Evolutionary conservation across 2,329 filamentous ascomycete genomes (phyloP), one percentile per base, ranked within the genome.

Genomic region (Cadophora sp.): DNA sequence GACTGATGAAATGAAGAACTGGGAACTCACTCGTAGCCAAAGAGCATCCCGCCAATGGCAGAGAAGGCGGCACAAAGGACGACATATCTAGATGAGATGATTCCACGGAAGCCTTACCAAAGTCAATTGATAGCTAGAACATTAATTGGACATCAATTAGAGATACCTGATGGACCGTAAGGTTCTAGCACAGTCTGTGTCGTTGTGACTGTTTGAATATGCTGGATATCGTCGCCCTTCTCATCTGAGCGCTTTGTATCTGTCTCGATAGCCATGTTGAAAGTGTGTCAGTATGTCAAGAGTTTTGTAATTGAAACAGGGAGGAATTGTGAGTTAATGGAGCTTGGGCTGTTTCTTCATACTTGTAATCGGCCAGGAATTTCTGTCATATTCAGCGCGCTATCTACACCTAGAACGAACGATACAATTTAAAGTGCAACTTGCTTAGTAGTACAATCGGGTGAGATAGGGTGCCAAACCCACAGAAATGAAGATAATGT

Each of bases 41-140:
- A 51, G 3, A 62, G 47, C 47, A 62, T 22, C 7, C 59, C 59
- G 11, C 47, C 59, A 18, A 62, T 51, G 13, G 47, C 59, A 27
- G 59, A 62, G n/a, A 62, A 62, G 27, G 47, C 33, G 11, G 59
- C 59, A 11, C 59, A 62, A 4, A 51, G 33, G 9, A 53, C 45
- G 4, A 53, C 59, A 62, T 53, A 53, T 62, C 47, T n/a, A 18
- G 47, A 51, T 13, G 47, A 22, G 27, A 62, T 20, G 14, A 43
- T 53, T 27, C 45, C 47, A 5, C 33, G 16, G 22, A 62, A 51
- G 4, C 59, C 47, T 62, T 14, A 4, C 9, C 9, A 7, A 16
- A n/a, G 30, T 56, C 13, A 6, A 39, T 56, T 7, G 39, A 8
- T 14, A 56, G 0, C 18, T 2, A 27, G 27, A 14, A 5, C 22